phyloP scores from a whole-genome alignment of 495 filamentous ascomycete genomes.

The Cercophora samala region DNA sequence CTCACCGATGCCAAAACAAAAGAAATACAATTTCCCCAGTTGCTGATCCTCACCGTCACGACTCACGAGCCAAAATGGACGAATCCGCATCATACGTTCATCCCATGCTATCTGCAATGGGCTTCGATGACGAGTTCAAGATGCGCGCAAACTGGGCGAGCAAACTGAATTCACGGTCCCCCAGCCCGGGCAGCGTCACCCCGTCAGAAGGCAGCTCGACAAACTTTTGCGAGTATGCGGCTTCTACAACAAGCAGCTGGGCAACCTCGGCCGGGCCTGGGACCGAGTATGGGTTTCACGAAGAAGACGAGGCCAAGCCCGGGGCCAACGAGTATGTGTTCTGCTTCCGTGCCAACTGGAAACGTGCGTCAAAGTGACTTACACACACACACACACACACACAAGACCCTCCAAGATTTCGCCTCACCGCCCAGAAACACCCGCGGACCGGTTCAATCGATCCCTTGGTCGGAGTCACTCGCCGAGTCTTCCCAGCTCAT shows the following conservation, averaged over 20 bases:
- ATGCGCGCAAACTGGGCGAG: neutral
- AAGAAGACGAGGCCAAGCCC: constrained; percentile 20
- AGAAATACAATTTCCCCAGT: neutral
- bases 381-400: neutral
- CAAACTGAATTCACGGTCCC: constrained; percentile 8
- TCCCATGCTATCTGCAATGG: neutral
- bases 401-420: constrained; percentile 8
- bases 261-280: constrained; percentile 23
- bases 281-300: constrained; percentile 20
- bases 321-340: constrained; percentile 25
- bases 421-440: constrained; percentile 14
- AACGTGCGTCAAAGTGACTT: neutral
- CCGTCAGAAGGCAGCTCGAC: constrained; percentile 21
- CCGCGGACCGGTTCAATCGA: constrained; percentile 12
- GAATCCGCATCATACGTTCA: neutral
- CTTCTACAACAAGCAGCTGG: constrained; percentile 25
- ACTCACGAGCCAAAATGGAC: neutral
- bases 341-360: neutral
- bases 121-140: constrained; percentile 2
- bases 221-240: constrained; percentile 17
- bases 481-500: constrained; percentile 19
- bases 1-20: neutral
- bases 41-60: neutral
- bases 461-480: constrained; percentile 15
- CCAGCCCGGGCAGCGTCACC: constrained; percentile 17